These are phyloP conservation scores for Phytopythium ostracodes DNA, from an alignment of 352 stramenopile genomes.

Conservation along the genomic window DNA sequence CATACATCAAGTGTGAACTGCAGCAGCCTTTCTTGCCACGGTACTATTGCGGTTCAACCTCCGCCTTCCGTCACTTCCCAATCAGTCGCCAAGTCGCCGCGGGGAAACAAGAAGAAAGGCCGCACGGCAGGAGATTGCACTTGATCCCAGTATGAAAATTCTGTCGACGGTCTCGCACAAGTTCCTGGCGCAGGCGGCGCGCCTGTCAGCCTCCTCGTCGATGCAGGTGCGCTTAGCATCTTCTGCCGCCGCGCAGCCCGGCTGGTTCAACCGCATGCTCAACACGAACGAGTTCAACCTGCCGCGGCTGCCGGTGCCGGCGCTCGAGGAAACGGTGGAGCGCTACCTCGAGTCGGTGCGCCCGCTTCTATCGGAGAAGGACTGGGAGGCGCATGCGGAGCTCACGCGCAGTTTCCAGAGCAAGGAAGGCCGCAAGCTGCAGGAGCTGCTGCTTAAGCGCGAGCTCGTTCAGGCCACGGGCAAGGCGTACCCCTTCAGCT, in stretches of 20 bases:
- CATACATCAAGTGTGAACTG: neutral
- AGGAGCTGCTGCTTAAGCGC: slow-evolving; percentile 61
- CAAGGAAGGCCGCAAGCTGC: slow-evolving; percentile 47
- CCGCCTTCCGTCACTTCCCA: too few species aligned
- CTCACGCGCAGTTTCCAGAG: slow-evolving; percentile 55
- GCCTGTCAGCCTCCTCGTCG: neutral
- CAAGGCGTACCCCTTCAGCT: slow-evolving; percentile 89
- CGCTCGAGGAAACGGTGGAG: slow-evolving; percentile 85
- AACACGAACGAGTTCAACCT: slow-evolving; percentile 76
- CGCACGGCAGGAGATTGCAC: neutral
- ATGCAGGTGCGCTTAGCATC: neutral
- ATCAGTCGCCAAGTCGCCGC: slow-evolving; percentile 1
- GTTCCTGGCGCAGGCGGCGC: slow-evolving; percentile 3
- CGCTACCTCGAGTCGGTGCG: slow-evolving; percentile 82
- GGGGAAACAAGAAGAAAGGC: neutral
- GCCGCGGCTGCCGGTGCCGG: slow-evolving; percentile 82
- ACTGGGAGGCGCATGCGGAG: slow-evolving; percentile 66
- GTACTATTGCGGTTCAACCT: neutral
- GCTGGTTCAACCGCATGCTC: slow-evolving; percentile 75
- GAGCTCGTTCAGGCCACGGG: slow-evolving; percentile 74
- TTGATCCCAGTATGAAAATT: neutral
- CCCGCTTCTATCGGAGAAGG: slow-evolving; percentile 60
- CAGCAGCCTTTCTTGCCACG: neutral
- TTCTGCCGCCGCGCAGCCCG: slow-evolving; percentile 26
- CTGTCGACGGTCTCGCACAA: neutral